Evolutionary conservation across 352 stramenopile species (phyloP), one percentile per base, ranked within the genome.

Genomic region (Phytopythium vexans): DNA sequence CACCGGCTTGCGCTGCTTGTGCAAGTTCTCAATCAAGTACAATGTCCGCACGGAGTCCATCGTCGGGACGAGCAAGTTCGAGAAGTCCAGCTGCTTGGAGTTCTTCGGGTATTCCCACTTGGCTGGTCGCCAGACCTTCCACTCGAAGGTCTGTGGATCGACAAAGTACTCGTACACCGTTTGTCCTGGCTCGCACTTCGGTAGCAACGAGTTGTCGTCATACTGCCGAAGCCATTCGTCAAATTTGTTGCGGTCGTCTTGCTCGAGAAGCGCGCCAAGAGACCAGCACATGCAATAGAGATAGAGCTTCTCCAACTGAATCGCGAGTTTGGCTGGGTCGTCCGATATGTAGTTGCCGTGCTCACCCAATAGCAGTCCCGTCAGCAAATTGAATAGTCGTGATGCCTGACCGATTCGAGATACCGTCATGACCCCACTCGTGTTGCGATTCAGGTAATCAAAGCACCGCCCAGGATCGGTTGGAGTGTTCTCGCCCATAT

Each of bases 21-120:
- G 95, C 3, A 96, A 56, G 41, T 92, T 93, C 21, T 94, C 80
- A 52, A 94, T 92, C 42, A 96, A 56, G 64, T 98, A 98, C 33
- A 97, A 66, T 1, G 96, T 96, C 21, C 97, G 89, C 1, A 98
- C 98, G 5, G 93, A 98, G 68, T 99, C 97, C 93, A 99, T 98
- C 0, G 97, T 99, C 5, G 97, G 97, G 31, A 99, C 95, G 33
- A 99, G 72, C 63, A 99, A 77, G 70, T 98, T 99, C 12, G 88
- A 97, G 58, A 99, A 99, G 61, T 99, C 95, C 10, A 99, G 88
- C 16, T 74, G 69, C 54, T 98, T 97, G 36, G 92, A 74, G 10
- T 87, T 85, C 46, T 96, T 88, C 4, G 96, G 97, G 67, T 98
- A 98, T 14, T 97, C 77, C 97, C 96, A 99, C 39, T 89, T 86